A percentile compares a stretch with the other conserved stretches of the same genome.
Conservation (phyloP, 192 early-diverging fungal genomes). For the Backusella sp. region DNA sequence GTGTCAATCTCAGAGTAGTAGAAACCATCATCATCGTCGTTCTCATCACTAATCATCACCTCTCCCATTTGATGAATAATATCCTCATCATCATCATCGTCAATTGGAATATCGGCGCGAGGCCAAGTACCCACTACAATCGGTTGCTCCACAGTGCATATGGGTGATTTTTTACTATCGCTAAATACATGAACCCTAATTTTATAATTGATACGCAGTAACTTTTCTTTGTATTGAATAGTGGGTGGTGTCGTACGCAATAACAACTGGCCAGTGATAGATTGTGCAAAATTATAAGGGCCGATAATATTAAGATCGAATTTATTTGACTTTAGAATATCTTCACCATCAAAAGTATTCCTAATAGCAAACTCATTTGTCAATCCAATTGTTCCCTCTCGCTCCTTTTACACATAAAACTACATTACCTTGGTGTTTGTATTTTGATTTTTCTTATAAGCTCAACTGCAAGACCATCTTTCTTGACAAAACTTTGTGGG, state of each 20-base stretch:
- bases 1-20: not conserved
- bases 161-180: not conserved
- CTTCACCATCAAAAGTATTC: constrained; percentile 14
- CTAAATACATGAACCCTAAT: constrained; percentile 21
- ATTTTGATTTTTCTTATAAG: constrained; percentile 17
- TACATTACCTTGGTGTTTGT: constrained; percentile 10
- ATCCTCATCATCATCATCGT: constrained; percentile 31
- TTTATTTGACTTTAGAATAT: constrained; percentile 9
- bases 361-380: not conserved
- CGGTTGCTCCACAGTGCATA: constrained; percentile 23
- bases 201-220: constrained; percentile 28
- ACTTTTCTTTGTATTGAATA: constrained; percentile 28
- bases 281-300: constrained; percentile 28
- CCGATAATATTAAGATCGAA: constrained; percentile 26
- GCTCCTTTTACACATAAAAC: not conserved
- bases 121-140: constrained; percentile 36
- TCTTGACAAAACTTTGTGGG: constrained; percentile 8
- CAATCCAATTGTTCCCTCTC: not conserved
- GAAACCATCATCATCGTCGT: constrained; percentile 8
- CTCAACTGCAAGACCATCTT: constrained; percentile 16
- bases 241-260: constrained; percentile 31
- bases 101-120: constrained; percentile 29
- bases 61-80: constrained; percentile 14
- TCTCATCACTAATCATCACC: constrained; percentile 21
- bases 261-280: constrained; percentile 20